Evolutionary conservation across 139 green algal genomes (phyloP), one percentile per base, ranked within the genome.

Genomic region (Picochlorum sp.): DNA sequence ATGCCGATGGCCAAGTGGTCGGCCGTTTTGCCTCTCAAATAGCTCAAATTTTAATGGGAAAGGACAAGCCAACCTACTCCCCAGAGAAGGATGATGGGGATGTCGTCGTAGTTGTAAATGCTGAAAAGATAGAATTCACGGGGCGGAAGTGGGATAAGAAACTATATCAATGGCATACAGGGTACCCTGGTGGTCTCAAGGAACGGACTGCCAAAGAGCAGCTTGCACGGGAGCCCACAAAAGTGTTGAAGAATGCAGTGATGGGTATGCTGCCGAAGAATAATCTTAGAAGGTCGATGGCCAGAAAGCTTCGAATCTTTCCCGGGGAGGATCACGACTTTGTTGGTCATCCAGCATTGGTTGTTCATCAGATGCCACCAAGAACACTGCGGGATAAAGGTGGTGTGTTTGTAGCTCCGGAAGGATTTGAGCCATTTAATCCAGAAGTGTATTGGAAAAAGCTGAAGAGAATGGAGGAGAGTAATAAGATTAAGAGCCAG

Each of bases 181-280:
- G 89, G 67, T 89, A 80, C 64, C 84, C 85, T 20, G 89, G 89
- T 30, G 88, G 89, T 28, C 63, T 95, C 44, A 91, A 88, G 52
- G 72, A 90, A 66, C 78, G 80, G 5, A 85, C 72, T 10, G 89
- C 80, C 0, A 64, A 68, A 20, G 63, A 88, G 14, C 62, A 84
- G 66, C 81, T 73, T 67, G 69, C 77, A 4, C 69, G 70, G 10
- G 74, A 92, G 54, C 88, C 89, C 1, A 77, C 69, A n/a, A n/a
- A 71, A 2, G 66, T 94, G 6, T 51, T 96, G 37, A 60, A 65
- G 8, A 68, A 79, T 18, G 84, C 90, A 9, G 88, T 96, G 26
- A 69, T 78, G 24, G 86, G 88, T 69, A 96, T 96, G 89, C 78
- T 96, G 47, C 89, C 89, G 13, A 91, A 90, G 63, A 95, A 92